Percentiles rank a stretch among this genome's conserved stretches.
Evolutionary conservation across 768 basidiomycete genomes (phyloP).

Genomic region (Leucosporidium creatinivorum): DNA sequence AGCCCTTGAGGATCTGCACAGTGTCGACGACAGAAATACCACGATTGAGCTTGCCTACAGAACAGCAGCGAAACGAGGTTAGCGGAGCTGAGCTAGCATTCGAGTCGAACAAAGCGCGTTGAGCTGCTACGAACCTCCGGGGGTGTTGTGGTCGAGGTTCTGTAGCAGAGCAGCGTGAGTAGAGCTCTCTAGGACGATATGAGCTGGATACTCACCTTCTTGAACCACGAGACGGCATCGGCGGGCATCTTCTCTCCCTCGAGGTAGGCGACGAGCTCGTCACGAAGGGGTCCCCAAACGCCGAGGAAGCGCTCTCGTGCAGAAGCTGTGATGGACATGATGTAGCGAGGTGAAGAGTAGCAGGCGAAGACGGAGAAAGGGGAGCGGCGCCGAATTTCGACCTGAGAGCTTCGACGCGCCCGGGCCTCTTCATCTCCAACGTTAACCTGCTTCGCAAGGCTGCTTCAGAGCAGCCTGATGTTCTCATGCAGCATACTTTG

Average conservation of each 20-base stretch:
- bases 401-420: too few relatives aligned
- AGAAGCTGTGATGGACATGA: too few relatives aligned
- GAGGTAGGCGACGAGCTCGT: conserved; percentile 68
- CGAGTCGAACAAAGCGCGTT: conserved; percentile 52
- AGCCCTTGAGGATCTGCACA: conserved; percentile 74
- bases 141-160: conserved; percentile 91
- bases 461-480: too few relatives aligned
- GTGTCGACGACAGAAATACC: conserved; percentile 95
- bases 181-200: conserved; percentile 6
- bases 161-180: conserved; percentile 39
- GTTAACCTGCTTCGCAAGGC: too few relatives aligned
- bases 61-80: neutral
- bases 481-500: too few relatives aligned
- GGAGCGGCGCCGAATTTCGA: too few relatives aligned
- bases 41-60: conserved; percentile 77
- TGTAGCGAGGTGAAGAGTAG: too few relatives aligned
- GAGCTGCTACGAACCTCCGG: conserved; percentile 49
- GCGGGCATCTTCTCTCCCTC: conserved; percentile 66
- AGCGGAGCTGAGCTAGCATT: conserved; percentile 55
- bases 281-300: conserved; percentile 63
- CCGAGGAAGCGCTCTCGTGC: conserved; percentile 51
- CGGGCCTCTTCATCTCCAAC: too few relatives aligned
- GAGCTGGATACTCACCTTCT: conserved; percentile 49
- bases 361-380: too few relatives aligned
- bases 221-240: conserved; percentile 79